These are phyloP conservation scores for Xylaria longipes DNA, from an alignment of 495 filamentous ascomycete genomes.

Conservation along the genomic window DNA sequence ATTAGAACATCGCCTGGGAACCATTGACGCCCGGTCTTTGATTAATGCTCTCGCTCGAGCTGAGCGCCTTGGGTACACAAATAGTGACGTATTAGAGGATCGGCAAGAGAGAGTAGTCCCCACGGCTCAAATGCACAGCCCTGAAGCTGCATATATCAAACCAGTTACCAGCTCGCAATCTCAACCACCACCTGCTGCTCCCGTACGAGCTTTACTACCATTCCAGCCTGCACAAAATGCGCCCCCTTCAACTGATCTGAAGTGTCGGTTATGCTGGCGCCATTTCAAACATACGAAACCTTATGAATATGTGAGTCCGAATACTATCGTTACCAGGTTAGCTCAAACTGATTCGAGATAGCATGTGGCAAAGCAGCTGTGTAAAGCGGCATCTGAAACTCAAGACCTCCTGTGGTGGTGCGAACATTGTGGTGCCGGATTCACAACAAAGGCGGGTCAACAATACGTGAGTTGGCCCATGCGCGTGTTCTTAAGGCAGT, in stretches of 20 bases:
- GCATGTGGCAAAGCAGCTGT: slow-evolving; percentile 50
- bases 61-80: slow-evolving; percentile 56
- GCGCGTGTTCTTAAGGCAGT: not conserved
- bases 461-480: slow-evolving; percentile 41
- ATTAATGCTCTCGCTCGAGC: slow-evolving; percentile 58
- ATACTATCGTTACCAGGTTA: not conserved
- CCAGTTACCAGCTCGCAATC: slow-evolving; percentile 1
- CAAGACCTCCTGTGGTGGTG: slow-evolving; percentile 45
- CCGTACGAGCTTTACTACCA: not conserved
- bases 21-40: slow-evolving; percentile 54
- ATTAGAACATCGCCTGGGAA: slow-evolving; percentile 51
- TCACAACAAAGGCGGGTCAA: slow-evolving; percentile 40
- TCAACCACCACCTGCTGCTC: slow-evolving; percentile 7
- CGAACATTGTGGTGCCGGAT: slow-evolving; percentile 48
- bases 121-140: slow-evolving; percentile 23
- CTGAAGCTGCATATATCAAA: slow-evolving; percentile 13
- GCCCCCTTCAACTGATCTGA: slow-evolving; percentile 28
- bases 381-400: slow-evolving; percentile 38
- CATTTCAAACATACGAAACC: slow-evolving; percentile 41
- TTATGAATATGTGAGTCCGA: slow-evolving; percentile 50
- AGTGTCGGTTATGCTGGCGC: slow-evolving; percentile 50
- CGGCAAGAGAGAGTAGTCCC: slow-evolving; percentile 33
- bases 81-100: slow-evolving; percentile 50
- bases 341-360: slow-evolving; percentile 28
- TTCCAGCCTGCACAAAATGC: slow-evolving; percentile 10